phyloP scores from a whole-genome alignment of 2,329 filamentous ascomycete genomes.

The Ceratocystis harringtonii region DNA sequence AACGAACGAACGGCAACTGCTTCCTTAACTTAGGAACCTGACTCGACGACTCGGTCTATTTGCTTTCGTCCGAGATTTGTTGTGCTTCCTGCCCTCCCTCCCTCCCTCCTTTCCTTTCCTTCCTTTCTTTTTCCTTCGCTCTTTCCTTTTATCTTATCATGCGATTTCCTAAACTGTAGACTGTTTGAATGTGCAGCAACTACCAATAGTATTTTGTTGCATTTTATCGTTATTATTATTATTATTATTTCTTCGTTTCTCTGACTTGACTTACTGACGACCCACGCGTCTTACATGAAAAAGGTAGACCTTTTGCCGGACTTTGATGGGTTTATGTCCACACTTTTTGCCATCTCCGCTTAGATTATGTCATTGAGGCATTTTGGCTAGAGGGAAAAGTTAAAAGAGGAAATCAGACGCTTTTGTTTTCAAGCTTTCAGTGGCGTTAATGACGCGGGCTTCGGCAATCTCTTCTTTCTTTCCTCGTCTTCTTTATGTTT shows the following conservation, averaged over 20 bases:
- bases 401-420: neutral
- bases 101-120: neutral
- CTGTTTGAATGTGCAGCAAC: too few species aligned
- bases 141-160: neutral
- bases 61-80: neutral
- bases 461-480: neutral
- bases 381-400: neutral
- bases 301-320: neutral
- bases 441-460: neutral
- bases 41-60: neutral
- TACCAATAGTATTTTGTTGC: too few species aligned
- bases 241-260: too few species aligned
- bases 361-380: constrained; percentile 2
- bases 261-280: neutral
- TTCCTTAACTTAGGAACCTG: neutral
- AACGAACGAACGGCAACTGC: neutral
- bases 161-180: too few species aligned
- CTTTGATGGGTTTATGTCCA: neutral
- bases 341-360: neutral
- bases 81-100: neutral
- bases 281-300: constrained; percentile 1
- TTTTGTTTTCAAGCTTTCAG: neutral
- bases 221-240: too few species aligned
- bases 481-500: neutral
- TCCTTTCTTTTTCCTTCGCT: neutral